These are phyloP conservation scores for Hanseniaspora clermontiae DNA, from an alignment of 805 yeast species.

Conservation along the genomic window DNA sequence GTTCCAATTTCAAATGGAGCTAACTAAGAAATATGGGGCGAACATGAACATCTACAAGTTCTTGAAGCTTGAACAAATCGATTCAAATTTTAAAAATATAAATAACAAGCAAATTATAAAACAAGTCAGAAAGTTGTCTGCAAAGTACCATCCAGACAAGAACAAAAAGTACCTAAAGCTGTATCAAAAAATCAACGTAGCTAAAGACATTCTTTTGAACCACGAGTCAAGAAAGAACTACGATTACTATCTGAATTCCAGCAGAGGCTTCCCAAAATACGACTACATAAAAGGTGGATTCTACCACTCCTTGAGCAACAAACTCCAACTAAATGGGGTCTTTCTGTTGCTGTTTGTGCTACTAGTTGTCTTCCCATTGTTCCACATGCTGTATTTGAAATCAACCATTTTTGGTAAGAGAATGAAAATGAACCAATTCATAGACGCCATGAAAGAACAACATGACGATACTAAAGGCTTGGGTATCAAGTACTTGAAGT, in stretches of 20 bases:
- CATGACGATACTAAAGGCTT: conserved; percentile 46
- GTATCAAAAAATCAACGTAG: conserved; percentile 64
- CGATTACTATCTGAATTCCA: conserved; percentile 69
- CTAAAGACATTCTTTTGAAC: conserved; percentile 58
- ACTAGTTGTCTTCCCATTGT: conserved; percentile 37
- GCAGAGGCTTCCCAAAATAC: conserved; percentile 62
- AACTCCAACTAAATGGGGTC: conserved; percentile 37
- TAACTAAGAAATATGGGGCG: conserved; percentile 49
- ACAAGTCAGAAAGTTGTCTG: conserved; percentile 59
- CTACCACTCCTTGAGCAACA: conserved; percentile 39
- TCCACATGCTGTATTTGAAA: conserved; percentile 47
- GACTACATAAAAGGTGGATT: conserved; percentile 45
- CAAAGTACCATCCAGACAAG: conserved; percentile 80
- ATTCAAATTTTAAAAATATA: conserved; percentile 24
- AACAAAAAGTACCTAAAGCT: conserved; percentile 34
- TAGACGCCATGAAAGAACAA: conserved; percentile 38
- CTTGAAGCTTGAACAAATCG: conserved; percentile 35
- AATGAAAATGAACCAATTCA: conserved; percentile 41
- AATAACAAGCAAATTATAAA: conserved; percentile 43
- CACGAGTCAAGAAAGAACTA: conserved; percentile 54
- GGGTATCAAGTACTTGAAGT: conserved; percentile 33
- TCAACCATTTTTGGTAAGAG: conserved; percentile 46
- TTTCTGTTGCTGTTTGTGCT: conserved; percentile 40
- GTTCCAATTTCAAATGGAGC: conserved; percentile 54
- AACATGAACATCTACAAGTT: conserved; percentile 57